Evolutionary conservation across 768 basidiomycete species (phyloP), one percentile per base, ranked within the genome.

Genomic region (Gelatoporia subvermispora): DNA sequence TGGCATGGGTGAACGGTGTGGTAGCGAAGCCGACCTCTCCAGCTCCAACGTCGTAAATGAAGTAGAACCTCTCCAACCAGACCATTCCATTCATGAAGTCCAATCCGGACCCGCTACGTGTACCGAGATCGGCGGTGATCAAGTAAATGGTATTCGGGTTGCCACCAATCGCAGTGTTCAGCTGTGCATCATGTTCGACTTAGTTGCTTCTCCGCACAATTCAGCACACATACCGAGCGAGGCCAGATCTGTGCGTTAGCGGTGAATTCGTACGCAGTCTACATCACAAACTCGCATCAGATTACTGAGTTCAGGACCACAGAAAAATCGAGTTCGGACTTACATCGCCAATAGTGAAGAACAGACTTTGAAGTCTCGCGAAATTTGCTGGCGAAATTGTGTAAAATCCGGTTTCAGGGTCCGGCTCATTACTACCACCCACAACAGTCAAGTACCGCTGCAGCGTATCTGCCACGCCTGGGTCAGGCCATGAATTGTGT

Each of bases 11-110:
- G 53, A 67, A 60, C 1, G 9, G 0, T 0, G 72, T 72, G 24
- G 43, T 57, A 0, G 73, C 74, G 45, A 76, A 66, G 8, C 74
- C 74, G n/a, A 74, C 60, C 11, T 39, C 64, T 13, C 31, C 17
- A 53, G 72, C 69, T 25, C 53, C 53, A 10, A 67, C 66, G 52
- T 77, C 73, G 51, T 57, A 75, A 11, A 75, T 60, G 46, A 64
- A 64, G 52, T 75, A 76, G 63, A 63, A 75, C 8, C 75, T 67
- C 54, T 77, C 65, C 35, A 61, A 55, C 55, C 58, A 61, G 16
- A 53, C 38, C 41, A 52, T 50, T 21, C 64, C 64, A 47, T 59
- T 51, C 48, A 65, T 60, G 51, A 66, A 64, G 53, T 65, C 63
- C 40, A 65, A 58, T 21, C 64, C 65, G 28, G 50, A 38, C 25